Conservation (phyloP, 2,329 filamentous ascomycete genomes). For the Clarireedia sp. region DNA sequence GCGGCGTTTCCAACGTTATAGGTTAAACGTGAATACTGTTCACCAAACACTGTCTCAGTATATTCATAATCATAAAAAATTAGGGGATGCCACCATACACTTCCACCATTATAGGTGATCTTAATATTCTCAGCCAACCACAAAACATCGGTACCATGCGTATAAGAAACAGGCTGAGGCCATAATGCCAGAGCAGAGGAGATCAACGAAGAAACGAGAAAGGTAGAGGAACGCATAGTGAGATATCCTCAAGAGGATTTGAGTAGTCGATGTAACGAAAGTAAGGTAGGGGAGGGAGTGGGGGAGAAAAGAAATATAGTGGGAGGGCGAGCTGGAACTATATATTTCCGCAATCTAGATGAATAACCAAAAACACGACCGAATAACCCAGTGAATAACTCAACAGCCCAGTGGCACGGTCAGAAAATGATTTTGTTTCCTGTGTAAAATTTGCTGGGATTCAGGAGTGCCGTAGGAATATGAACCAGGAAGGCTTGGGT, state of each 20-base stretch:
- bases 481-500: neutral
- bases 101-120: slow-evolving; percentile 51
- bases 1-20: too few relatives aligned
- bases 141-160: slow-evolving; percentile 44
- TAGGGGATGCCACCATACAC: slow-evolving; percentile 42
- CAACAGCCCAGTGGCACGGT: neutral
- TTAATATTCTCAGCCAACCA: slow-evolving; percentile 45
- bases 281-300: neutral
- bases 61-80: slow-evolving; percentile 11
- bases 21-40: too few relatives aligned
- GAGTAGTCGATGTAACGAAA: neutral
- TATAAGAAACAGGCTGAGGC: slow-evolving; percentile 46
- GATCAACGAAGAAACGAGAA: slow-evolving; percentile 16
- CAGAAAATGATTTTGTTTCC: neutral
- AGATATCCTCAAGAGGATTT: neutral
- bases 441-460: neutral
- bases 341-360: slow-evolving; percentile 23
- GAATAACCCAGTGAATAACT: neutral
- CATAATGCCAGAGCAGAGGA: slow-evolving; percentile 40
- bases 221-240: slow-evolving; percentile 18
- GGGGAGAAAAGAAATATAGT: slow-evolving; percentile 18
- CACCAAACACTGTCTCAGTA: slow-evolving; percentile 24
- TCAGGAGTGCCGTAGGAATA: slow-evolving; percentile 5
- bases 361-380: neutral
- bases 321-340: slow-evolving; percentile 31